Percentiles rank a stretch among this genome's conserved stretches.
Evolutionary conservation across 495 filamentous ascomycete species (phyloP).

Genomic region (Penicillium silybi): DNA sequence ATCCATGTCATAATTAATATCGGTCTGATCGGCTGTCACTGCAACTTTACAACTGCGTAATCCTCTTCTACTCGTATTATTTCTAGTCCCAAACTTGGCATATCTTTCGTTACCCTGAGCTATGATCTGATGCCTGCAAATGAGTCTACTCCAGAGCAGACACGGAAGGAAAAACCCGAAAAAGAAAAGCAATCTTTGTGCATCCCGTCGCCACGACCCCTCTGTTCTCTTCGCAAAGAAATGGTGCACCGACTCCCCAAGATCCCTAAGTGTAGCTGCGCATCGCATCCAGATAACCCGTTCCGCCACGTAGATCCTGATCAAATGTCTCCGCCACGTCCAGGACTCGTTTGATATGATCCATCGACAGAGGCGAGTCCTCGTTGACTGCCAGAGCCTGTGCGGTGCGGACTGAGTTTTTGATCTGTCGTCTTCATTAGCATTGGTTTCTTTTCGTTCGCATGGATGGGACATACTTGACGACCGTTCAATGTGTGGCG

Average conservation of each 20-base stretch:
- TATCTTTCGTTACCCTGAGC: neutral
- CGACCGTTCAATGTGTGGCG: slow-evolving; percentile 79
- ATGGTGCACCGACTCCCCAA: neutral
- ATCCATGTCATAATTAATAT: slow-evolving; percentile 16
- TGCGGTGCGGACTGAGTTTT: slow-evolving; percentile 84
- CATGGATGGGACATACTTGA: slow-evolving; percentile 50
- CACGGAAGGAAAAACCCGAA: slow-evolving; percentile 4
- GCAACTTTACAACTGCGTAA: neutral
- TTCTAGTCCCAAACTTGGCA: neutral
- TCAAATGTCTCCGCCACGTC: slow-evolving; percentile 82
- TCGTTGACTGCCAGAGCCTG: slow-evolving; percentile 83
- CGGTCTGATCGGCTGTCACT: slow-evolving; percentile 13
- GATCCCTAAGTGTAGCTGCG: slow-evolving; percentile 41
- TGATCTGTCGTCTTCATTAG: slow-evolving; percentile 58
- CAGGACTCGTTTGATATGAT: slow-evolving; percentile 77
- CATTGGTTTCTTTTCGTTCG: neutral
- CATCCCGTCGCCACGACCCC: neutral
- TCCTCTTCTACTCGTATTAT: neutral
- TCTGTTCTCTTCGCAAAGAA: neutral
- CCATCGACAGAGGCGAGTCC: slow-evolving; percentile 64
- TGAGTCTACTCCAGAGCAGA: neutral
- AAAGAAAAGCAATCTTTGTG: slow-evolving; percentile 1
- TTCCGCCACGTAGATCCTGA: slow-evolving; percentile 67
- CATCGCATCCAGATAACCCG: slow-evolving; percentile 51
- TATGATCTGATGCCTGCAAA: neutral